Evolutionary conservation across 176 grass and related monocot species (phyloP).

Genomic region (Triticum urartu): DNA sequence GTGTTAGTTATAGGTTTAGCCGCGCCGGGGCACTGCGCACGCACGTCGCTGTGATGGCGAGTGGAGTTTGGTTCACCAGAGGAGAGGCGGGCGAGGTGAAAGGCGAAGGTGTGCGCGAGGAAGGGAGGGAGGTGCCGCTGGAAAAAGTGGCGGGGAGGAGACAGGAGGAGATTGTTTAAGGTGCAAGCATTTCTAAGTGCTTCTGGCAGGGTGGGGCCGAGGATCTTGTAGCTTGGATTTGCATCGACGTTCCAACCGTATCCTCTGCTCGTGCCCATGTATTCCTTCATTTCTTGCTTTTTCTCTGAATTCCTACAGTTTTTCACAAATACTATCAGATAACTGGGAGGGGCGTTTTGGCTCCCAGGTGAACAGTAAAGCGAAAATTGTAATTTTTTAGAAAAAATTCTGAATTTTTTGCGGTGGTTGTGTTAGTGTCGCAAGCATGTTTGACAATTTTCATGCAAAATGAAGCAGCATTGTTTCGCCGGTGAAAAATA

Average conservation of each 20-base stretch:
- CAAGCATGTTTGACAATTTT: too few species aligned
- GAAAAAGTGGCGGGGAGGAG: constrained; percentile 24
- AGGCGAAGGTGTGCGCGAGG: too few species aligned
- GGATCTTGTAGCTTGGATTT: background rate
- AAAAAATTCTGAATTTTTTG: too few species aligned
- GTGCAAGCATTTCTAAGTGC: constrained; percentile 35
- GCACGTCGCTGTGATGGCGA: background rate
- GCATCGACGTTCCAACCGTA: background rate
- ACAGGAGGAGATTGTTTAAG: constrained; percentile 32
- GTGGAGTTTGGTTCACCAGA: constrained; percentile 20
- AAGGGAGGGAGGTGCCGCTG: constrained; percentile 12
- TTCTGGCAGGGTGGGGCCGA: constrained; percentile 23
- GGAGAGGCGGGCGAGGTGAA: background rate
- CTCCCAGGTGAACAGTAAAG: too few species aligned
- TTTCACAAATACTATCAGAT: too few species aligned
- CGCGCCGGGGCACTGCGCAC: background rate
- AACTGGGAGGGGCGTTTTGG: too few species aligned
- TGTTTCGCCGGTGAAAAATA: too few species aligned
- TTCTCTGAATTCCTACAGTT: too few species aligned
- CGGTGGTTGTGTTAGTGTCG: too few species aligned
- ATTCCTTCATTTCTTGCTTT: background rate
- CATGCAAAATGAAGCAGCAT: too few species aligned
- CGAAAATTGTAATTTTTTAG: too few species aligned
- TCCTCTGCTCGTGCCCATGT: background rate
- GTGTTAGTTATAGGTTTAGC: constrained; percentile 32